Percentiles rank a stretch among this genome's conserved stretches.
phyloP scores from a whole-genome alignment of 495 filamentous ascomycete genomes.

The Apiosordaria backusii region DNA sequence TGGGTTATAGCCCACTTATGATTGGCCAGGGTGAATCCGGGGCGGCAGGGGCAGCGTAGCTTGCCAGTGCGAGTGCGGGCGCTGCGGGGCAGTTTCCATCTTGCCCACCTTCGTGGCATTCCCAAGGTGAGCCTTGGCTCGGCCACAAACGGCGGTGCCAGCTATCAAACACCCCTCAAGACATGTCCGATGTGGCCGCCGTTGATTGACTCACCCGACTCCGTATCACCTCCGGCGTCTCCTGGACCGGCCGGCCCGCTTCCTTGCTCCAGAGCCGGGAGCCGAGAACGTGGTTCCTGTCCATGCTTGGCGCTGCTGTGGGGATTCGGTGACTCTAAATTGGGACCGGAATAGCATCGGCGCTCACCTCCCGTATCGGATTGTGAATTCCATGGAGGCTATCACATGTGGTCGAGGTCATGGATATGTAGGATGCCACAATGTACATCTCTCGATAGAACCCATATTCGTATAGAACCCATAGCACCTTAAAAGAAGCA shows the following conservation, averaged over 20 bases:
- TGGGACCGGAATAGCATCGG: neutral
- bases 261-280: neutral
- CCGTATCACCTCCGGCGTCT: neutral
- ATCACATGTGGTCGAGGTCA: neutral
- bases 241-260: conserved; percentile 1
- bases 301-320: neutral
- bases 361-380: neutral
- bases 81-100: neutral
- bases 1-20: conserved; percentile 16
- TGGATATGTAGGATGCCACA: neutral
- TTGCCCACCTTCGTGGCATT: neutral
- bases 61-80: conserved; percentile 5
- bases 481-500: neutral
- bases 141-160: neutral
- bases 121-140: neutral
- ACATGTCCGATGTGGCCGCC: neutral
- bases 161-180: neutral
- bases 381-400: neutral
- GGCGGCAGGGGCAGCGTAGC: conserved; percentile 12
- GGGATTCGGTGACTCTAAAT: conserved; percentile 2
- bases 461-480: too few relatives aligned
- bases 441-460: neutral
- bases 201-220: conserved; percentile 1
- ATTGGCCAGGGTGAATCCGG: conserved; percentile 24
- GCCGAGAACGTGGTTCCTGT: neutral